Base-by-base conservation (phyloP, 371 early-diverging fungal genomes). In the Actinomucor elegans region DNA sequence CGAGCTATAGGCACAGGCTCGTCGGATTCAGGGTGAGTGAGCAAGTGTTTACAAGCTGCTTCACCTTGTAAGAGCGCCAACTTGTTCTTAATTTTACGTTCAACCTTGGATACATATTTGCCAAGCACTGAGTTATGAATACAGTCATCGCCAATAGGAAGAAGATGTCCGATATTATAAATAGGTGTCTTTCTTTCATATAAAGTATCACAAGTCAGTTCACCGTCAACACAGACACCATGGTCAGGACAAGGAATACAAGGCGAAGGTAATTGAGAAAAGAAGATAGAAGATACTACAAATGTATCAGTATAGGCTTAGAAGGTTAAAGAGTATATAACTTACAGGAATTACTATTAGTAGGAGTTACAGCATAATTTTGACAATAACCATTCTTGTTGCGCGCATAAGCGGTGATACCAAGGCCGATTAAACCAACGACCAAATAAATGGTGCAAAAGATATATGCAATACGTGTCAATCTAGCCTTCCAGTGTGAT, bases 201-300 rank as follows among this genome's bases (percentile, higher is more conserved):
- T 11, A 64, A 18, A 7, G 48, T 11, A 28, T 55, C 59, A 24
- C 64, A 64, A 15, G 10, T 32, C 32, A 64, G 17, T 27, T 55
- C 55, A 0, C 60, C 60, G 11, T 37, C 27, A n/a, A 20, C 34
- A 20, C 65, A 65, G 2, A 44, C 33, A 37, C 60, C 65, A 34
- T 59, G 51, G 5, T 38, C 44, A 24, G 65, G 65, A 31, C 65
- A 65, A 9, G 65, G 65, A 23, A 65, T 65, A 23, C 65, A 65
- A 5, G 52, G 21, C 1, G 45, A 48, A 15, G 60, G 63, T 12
- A 52, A 27, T 4, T 48, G 12, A 10, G 58, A 63, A 2, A 46
- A 37, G 1, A 45, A 21, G 20, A 23, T n/a, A 23, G 29, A 31
- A n/a, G 32, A 23, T 24, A 12, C 35, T 32, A 33, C 32, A n/a